Percentiles rank a stretch among this genome's conserved stretches.
These are phyloP conservation scores for Cucurbita moschata DNA, from an alignment of 306 rosid species.

Conservation along the genomic window DNA sequence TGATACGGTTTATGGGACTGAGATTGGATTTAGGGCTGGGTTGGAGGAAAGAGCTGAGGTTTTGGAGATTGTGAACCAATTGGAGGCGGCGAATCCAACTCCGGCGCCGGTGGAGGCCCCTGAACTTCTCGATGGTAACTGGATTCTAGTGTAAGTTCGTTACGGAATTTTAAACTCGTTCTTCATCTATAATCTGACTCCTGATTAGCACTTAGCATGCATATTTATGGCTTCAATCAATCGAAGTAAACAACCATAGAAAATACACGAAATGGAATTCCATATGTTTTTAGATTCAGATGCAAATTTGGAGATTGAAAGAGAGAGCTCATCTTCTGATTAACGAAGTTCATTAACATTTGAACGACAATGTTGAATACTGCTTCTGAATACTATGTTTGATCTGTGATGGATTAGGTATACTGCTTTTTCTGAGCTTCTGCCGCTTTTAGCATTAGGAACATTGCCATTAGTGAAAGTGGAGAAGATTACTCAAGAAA, in stretches of 20 bases:
- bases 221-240: neutral
- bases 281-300: neutral
- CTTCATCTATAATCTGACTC: neutral
- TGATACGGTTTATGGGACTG: slow-evolving; percentile 71
- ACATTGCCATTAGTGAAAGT: slow-evolving; percentile 65
- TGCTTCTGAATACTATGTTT: neutral
- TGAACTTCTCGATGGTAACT: slow-evolving; percentile 59
- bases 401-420: slow-evolving; percentile 35
- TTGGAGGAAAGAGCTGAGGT: slow-evolving; percentile 80
- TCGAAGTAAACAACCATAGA: no score
- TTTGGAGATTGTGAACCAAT: slow-evolving; percentile 62
- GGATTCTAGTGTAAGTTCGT: slow-evolving; percentile 80
- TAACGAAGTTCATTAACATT: neutral
- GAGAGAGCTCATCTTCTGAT: neutral
- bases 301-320: neutral
- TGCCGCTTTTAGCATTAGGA: slow-evolving; percentile 82
- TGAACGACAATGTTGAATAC: neutral
- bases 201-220: neutral
- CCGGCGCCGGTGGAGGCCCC: slow-evolving; percentile 53
- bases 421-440: slow-evolving; percentile 80
- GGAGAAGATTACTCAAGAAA: slow-evolving; percentile 55
- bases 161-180: neutral
- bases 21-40: slow-evolving; percentile 66
- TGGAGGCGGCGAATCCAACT: slow-evolving; percentile 78
- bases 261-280: neutral